Evolutionary conservation across 2,329 filamentous ascomycete genomes (phyloP).

Genomic region (Teratosphaeria destructans): DNA sequence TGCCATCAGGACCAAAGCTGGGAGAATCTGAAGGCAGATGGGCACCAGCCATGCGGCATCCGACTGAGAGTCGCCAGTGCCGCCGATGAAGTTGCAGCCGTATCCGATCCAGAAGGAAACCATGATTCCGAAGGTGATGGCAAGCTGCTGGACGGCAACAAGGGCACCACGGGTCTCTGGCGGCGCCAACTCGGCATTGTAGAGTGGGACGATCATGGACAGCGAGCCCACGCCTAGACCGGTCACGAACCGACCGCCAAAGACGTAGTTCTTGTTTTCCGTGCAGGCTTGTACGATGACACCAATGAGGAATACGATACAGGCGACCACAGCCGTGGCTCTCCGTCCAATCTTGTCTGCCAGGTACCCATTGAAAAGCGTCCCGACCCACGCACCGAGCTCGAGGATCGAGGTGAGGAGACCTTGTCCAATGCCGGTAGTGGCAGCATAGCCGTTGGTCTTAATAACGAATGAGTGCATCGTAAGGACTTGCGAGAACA

Average conservation of each 20-base stretch:
- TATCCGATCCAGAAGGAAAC: conserved; percentile 40
- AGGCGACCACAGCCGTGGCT: conserved; percentile 57
- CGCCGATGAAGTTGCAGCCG: conserved; percentile 39
- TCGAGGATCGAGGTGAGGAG: conserved; percentile 14
- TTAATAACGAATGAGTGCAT: conserved; percentile 13
- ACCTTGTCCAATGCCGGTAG: conserved; percentile 10
- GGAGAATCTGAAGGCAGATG: conserved; percentile 54
- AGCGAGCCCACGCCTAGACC: conserved; percentile 58
- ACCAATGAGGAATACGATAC: conserved; percentile 57
- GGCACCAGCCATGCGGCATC: conserved; percentile 67
- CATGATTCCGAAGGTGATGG: conserved; percentile 46
- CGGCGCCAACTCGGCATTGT: conserved; percentile 37
- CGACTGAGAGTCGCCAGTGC: conserved; percentile 46
- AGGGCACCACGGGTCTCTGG: conserved; percentile 58
- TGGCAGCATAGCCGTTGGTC: conserved; percentile 11
- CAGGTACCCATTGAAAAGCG: conserved; percentile 59
- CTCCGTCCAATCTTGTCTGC: conserved; percentile 61
- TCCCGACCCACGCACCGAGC: conserved; percentile 51
- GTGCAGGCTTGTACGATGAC: conserved; percentile 38
- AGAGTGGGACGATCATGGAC: conserved; percentile 48
- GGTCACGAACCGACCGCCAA: conserved; percentile 63
- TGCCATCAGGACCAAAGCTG: conserved; percentile 53
- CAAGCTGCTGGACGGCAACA: conserved; percentile 55
- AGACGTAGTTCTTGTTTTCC: conserved; percentile 36
- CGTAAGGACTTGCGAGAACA: conserved; percentile 17